A percentile compares a stretch with the other conserved stretches of the same genome.
Evolutionary conservation across 1,284 basidiomycete genomes (phyloP).

Genomic region (Malassezia obtusa): DNA sequence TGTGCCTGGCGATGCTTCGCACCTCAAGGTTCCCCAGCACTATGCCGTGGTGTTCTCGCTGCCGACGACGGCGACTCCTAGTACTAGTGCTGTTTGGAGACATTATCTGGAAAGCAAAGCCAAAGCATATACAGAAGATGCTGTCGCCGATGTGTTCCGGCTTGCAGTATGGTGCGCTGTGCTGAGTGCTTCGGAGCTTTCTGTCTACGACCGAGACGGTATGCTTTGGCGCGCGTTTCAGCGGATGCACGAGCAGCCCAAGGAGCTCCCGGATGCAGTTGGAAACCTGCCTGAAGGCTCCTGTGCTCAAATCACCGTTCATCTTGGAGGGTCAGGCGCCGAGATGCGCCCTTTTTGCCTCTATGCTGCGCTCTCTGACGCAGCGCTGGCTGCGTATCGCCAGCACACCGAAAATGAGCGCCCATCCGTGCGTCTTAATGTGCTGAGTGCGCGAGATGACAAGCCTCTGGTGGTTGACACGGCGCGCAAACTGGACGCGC

Average conservation of each 20-base stretch:
- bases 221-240: neutral
- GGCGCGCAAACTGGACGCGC: neutral
- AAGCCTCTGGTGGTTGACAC: slow-evolving; percentile 2
- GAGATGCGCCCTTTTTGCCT: neutral
- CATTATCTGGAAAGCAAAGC: neutral
- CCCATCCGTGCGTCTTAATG: slow-evolving; percentile 1
- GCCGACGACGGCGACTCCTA: no score
- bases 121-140: neutral
- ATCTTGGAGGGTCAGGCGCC: no score
- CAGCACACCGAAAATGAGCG: no score
- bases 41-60: slow-evolving; percentile 8
- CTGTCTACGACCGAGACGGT: slow-evolving; percentile 6
- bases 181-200: slow-evolving; percentile 4
- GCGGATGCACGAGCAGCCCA: neutral
- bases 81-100: neutral
- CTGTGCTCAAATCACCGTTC: neutral
- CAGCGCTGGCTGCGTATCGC: neutral
- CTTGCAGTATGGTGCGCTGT: slow-evolving; percentile 7
- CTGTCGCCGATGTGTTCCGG: neutral
- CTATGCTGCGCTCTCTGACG: neutral
- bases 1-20: no score
- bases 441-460: slow-evolving; percentile 6
- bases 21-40: slow-evolving; percentile 1
- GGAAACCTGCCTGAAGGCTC: neutral
- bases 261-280: neutral